phyloP scores from a whole-genome alignment of 257 asterid species.

The Solanum pimpinellifolium region DNA sequence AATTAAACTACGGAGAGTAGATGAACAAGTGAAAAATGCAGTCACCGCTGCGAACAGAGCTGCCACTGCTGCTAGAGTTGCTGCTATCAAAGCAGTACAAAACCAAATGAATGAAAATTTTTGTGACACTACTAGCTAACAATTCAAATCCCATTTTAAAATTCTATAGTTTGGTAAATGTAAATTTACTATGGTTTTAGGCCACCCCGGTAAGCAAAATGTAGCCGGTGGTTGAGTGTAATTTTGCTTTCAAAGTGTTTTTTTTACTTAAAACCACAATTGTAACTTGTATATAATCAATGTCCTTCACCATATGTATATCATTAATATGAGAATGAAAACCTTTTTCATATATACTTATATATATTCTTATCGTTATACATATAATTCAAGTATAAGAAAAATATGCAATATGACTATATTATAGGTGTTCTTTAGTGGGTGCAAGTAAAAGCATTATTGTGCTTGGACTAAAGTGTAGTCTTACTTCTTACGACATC shows the following conservation, averaged over 20 bases:
- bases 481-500: background rate
- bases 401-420: background rate
- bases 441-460: background rate
- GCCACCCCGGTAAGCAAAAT: constrained; percentile 26
- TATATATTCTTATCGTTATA: too few species aligned
- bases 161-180: background rate
- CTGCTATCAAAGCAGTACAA: constrained; percentile 50
- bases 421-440: background rate
- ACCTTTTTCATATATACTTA: too few species aligned
- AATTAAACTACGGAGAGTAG: constrained; percentile 32
- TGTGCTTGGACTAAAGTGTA: background rate
- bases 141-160: background rate
- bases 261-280: constrained; percentile 8
- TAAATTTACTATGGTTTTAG: constrained; percentile 4
- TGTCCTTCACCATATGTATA: constrained; percentile 9
- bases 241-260: background rate
- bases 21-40: constrained; percentile 67
- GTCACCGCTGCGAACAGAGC: constrained; percentile 56
- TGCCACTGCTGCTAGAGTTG: constrained; percentile 58
- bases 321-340: constrained; percentile 3
- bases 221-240: constrained; percentile 33
- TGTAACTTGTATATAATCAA: constrained; percentile 33
- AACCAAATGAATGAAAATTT: constrained; percentile 34
- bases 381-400: fast-evolving
- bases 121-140: constrained; percentile 24